phyloP scores from a whole-genome alignment of 2,329 filamentous ascomycete genomes.

The Colletotrichum shisoi region DNA sequence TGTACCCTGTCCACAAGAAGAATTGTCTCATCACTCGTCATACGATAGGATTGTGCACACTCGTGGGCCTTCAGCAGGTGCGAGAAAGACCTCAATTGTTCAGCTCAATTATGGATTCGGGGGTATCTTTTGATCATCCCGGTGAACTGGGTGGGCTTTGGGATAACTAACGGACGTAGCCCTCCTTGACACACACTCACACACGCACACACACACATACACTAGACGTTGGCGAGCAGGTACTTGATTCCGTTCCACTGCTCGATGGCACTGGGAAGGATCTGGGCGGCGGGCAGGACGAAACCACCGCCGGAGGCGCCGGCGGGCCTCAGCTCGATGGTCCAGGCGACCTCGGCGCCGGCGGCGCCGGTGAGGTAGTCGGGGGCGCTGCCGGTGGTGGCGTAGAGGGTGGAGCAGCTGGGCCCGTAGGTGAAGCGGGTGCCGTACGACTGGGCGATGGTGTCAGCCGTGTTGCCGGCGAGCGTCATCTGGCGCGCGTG shows the following conservation, averaged over 20 bases:
- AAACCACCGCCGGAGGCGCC: conserved; percentile 50
- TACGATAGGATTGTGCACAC: too few relatives aligned
- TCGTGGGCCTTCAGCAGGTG: too few relatives aligned
- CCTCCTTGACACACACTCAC: too few relatives aligned
- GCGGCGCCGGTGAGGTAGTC: conserved; percentile 45
- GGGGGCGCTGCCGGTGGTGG: conserved; percentile 46
- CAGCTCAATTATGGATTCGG: too few relatives aligned
- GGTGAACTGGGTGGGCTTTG: neutral
- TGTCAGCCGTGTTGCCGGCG: conserved; percentile 43
- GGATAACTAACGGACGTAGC: neutral
- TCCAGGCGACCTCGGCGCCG: conserved; percentile 50
- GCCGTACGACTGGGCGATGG: conserved; percentile 48
- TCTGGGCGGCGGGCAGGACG: conserved; percentile 50
- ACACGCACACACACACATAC: neutral
- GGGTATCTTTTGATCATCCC: too few relatives aligned
- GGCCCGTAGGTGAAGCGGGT: conserved; percentile 50
- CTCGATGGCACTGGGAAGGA: conserved; percentile 49
- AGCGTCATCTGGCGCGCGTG: conserved; percentile 52
- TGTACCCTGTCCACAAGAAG: too few relatives aligned
- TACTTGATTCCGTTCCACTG: conserved; percentile 50
- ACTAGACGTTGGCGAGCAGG: conserved; percentile 41
- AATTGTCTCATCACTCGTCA: too few relatives aligned
- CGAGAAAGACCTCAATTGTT: too few relatives aligned
- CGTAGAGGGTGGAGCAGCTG: conserved; percentile 51
- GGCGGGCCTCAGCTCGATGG: conserved; percentile 49